Evolutionary conservation across 2,329 filamentous ascomycete species (phyloP).

Genomic region (Aureobasidium uvarum): DNA sequence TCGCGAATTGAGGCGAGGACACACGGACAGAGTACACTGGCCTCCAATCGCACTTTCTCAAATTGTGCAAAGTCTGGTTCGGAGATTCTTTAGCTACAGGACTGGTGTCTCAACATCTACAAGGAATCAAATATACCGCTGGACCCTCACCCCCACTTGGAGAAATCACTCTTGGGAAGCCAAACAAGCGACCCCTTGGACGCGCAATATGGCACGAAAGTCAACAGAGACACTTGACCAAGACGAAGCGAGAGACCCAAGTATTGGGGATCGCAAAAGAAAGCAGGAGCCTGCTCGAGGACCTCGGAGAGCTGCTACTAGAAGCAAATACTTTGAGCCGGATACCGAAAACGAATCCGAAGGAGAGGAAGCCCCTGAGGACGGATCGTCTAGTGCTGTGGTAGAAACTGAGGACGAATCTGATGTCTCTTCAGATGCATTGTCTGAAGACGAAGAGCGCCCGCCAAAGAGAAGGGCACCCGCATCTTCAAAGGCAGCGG

Average conservation of each 20-base stretch:
- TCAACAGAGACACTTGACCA: neutral
- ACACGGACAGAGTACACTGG: slow-evolving; percentile 19
- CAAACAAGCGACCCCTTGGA: neutral
- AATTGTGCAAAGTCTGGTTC: slow-evolving; percentile 24
- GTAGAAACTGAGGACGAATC: slow-evolving; percentile 43
- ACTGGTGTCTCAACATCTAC: slow-evolving; percentile 20
- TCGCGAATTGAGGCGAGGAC: neutral
- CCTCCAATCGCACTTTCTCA: slow-evolving; percentile 22
- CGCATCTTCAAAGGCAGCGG: slow-evolving; percentile 30
- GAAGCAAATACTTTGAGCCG: slow-evolving; percentile 52
- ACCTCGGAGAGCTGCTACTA: slow-evolving; percentile 38
- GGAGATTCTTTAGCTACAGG: slow-evolving; percentile 3
- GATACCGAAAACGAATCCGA: slow-evolving; percentile 40
- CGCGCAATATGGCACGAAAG: slow-evolving; percentile 21
- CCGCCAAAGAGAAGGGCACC: slow-evolving; percentile 30
- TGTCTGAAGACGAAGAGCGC: slow-evolving; percentile 19
- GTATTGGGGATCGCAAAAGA: slow-evolving; percentile 2
- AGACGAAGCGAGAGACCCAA: neutral
- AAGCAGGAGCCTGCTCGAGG: neutral
- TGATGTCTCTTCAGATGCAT: slow-evolving; percentile 42
- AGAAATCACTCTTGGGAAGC: neutral
- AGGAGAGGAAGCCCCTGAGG: slow-evolving; percentile 32
- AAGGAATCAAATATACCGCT: neutral
- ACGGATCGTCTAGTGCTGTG: slow-evolving; percentile 35
- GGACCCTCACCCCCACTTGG: slow-evolving; percentile 17